Evolutionary conservation across 768 basidiomycete genomes (phyloP), one percentile per base, ranked within the genome.

Genomic region (Trametes coccinea): DNA sequence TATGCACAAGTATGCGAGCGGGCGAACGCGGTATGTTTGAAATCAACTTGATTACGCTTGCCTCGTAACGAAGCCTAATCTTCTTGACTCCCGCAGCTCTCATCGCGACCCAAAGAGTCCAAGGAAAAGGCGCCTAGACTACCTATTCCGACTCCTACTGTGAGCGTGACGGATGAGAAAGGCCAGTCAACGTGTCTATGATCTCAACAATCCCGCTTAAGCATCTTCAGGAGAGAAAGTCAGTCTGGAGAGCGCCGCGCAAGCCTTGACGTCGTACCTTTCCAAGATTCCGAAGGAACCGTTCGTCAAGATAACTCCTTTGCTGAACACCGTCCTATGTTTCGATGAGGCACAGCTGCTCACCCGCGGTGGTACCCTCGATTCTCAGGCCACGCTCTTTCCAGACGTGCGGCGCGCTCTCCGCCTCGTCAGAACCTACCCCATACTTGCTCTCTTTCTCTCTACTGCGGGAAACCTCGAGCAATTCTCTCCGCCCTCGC

Each of bases 321-420:
- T 44, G 2, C 63, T 45, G 29, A 30, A 62, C 2, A 53, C 70
- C n/a, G 46, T 70, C 33, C 44, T 71, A n/a, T 37, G 60, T n/a
- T 70, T 71, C 45, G 71, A 72, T 61, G 70, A 71, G 45, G 61
- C 66, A 5, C 59, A 70, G 33, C 45, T 53, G 8, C 50, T 69
- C 57, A 65, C 56, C 7, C 1, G 51, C 14, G 2, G 43, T 44
- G 43, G 43, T 44, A 44, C 14, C 43, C 16, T 13, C 27, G 50
- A 33, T 31, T 48, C 29, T 10, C 29, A 16, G 40, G 57, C 33
- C 43, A 30, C 44, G 16, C 43, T 40, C 47, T 63, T 54, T 46
- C 27, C 60, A 8, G 60, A 60, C 50, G n/a, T 71, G 14, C 55
- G 61, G 16, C 57, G 59, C 29, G 63, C 54, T 33, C 63, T 66